Base-by-base conservation (phyloP, 805 yeast species). In the Saccharomycopsis schoenii region DNA sequence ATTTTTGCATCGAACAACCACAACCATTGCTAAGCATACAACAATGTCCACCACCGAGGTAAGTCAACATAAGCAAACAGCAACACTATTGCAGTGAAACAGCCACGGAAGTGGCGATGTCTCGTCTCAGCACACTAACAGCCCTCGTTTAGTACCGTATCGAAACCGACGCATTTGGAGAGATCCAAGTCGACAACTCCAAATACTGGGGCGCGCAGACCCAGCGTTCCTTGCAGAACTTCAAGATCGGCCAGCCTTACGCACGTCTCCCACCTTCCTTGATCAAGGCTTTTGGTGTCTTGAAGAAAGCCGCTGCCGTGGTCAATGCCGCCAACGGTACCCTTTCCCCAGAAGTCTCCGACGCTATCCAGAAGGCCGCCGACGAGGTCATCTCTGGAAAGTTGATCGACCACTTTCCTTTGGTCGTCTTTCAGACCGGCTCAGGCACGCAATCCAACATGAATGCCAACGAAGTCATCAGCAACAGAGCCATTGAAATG, bases 171-270 rank as follows among this genome's bases (percentile, higher is more conserved):
- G 97, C 98, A 59, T 94, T 93, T 70, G 99, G 99, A 68, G 96
- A 89, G 72, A 88, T 94, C 41, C 89, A 91, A 73, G 99, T 93
- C 58, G 91, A 89, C 63, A 77, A 83, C 66, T 82, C 88, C 69
- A 84, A 83, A 74, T 93, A 93, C 80, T 93, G 97, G 92, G 99
- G 99, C 61, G 98, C 98, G 52, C 99, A 93, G 77, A 94, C 99
- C 65, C 92, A 88, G 71, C 84, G 98, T 76, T 92, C 98, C 19
- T 81, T 84, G 67, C 86, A 84, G 76, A 93, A 93, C 82, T 93
- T 93, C 82, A 89, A 91, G 75, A 93, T 93, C 70, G 99, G 99
- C 66, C 97, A 97, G 61, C 79, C 81, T 15, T 83, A 91, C 67
- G 97, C 93, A 72, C 81, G 82, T 64, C 86, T 93, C 86, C 98